These are phyloP conservation scores for Neoarthrinium moseri DNA, from an alignment of 2,329 filamentous ascomycete species.

Conservation along the genomic window DNA sequence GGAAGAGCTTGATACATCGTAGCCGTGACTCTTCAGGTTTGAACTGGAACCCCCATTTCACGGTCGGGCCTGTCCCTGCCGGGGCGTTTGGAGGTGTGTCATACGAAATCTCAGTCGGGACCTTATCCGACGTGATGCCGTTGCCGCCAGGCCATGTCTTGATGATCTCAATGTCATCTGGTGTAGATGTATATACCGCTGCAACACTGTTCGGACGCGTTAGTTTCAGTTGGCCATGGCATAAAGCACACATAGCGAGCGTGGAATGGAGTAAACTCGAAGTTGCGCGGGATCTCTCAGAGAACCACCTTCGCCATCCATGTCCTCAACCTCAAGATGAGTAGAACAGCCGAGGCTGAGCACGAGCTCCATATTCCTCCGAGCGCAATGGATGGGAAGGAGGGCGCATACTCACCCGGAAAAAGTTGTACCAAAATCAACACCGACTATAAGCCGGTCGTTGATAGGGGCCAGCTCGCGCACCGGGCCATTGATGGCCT, in stretches of 20 bases:
- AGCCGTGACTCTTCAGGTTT: slow-evolving; percentile 73
- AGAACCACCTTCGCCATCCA: background rate
- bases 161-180: slow-evolving; percentile 80
- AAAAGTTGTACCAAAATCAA: slow-evolving; percentile 85
- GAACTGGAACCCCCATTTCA: slow-evolving; percentile 83
- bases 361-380: background rate
- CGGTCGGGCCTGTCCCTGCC: slow-evolving; percentile 41
- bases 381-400: background rate
- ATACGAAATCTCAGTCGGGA: slow-evolving; percentile 76
- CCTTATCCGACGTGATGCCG: slow-evolving; percentile 85
- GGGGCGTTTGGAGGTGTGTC: slow-evolving; percentile 39
- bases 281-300: too few species aligned
- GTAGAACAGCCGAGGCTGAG: background rate
- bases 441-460: slow-evolving; percentile 72
- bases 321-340: background rate
- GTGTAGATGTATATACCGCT: slow-evolving; percentile 71
- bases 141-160: slow-evolving; percentile 83
- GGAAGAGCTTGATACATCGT: slow-evolving; percentile 81
- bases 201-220: slow-evolving; percentile 59
- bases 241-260: background rate
- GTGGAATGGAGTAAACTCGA: too few species aligned
- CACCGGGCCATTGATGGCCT: slow-evolving; percentile 62
- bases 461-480: slow-evolving; percentile 52
- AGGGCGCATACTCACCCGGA: slow-evolving; percentile 57
- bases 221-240: background rate